phyloP scores from a whole-genome alignment of 495 filamentous ascomycete species.

The Xylaria intraflava region DNA sequence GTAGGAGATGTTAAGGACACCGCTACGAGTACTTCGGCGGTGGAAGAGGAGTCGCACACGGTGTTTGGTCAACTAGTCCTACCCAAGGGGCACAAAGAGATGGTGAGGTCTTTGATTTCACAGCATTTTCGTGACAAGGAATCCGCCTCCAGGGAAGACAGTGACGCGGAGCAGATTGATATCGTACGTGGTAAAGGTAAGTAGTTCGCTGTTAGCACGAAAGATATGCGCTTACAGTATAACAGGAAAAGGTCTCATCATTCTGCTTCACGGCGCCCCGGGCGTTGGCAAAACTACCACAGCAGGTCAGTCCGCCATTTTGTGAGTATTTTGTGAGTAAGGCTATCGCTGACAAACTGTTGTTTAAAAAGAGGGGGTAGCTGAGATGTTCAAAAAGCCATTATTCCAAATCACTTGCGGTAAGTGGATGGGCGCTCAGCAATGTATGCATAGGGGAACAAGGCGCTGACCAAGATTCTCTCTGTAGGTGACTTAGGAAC shows the following conservation, averaged over 20 bases:
- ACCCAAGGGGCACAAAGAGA: conserved; percentile 23
- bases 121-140: conserved; percentile 37
- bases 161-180: conserved; percentile 34
- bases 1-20: no score
- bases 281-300: conserved; percentile 43
- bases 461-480: no score
- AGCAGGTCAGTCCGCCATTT: conserved; percentile 22
- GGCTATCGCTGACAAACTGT: no score
- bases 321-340: no score
- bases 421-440: no score
- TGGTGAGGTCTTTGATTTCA: conserved; percentile 33
- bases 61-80: conserved; percentile 38
- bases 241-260: conserved; percentile 33
- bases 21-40: no score
- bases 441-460: no score
- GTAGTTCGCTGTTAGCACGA: neutral
- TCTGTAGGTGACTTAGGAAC: conserved; percentile 2
- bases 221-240: neutral
- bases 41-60: no score
- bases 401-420: conserved; percentile 28
- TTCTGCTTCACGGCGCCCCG: conserved; percentile 42
- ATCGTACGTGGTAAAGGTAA: conserved; percentile 38
- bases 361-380: conserved; percentile 27
- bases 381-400: conserved; percentile 21
- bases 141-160: conserved; percentile 4